phyloP scores from a whole-genome alignment of 768 basidiomycete genomes.

The Clathrus columnatus region DNA sequence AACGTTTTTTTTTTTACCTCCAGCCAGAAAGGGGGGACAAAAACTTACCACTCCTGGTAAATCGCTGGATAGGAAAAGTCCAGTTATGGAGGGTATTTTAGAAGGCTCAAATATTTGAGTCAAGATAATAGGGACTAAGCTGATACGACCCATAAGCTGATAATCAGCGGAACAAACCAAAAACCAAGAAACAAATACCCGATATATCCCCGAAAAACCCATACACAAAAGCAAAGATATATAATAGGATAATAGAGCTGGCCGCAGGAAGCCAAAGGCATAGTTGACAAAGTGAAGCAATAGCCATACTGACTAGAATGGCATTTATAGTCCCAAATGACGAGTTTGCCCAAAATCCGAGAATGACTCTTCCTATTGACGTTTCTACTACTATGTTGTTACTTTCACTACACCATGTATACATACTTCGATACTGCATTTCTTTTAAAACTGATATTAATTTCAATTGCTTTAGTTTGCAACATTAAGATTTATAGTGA shows the following conservation, averaged over 20 bases:
- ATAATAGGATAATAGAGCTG: background rate
- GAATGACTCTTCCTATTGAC: background rate
- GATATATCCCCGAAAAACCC: background rate
- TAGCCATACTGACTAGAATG: background rate
- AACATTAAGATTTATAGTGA: no score
- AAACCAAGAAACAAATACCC: background rate
- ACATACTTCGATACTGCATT: no score
- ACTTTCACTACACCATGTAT: no score
- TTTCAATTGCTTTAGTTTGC: no score
- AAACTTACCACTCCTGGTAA: background rate
- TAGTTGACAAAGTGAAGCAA: background rate
- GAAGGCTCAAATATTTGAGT: background rate
- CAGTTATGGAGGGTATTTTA: background rate
- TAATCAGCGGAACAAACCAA: background rate
- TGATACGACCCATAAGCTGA: no score
- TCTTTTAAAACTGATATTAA: no score
- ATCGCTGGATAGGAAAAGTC: background rate
- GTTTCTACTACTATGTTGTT: no score
- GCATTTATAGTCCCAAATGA: background rate
- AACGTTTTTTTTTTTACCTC: no score
- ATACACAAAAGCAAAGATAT: background rate
- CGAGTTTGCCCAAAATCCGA: background rate
- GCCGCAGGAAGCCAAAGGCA: background rate
- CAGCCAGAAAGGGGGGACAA: background rate
- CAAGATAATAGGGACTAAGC: background rate